These are phyloP conservation scores for Nosema muscidifuracis DNA, from an alignment of 371 early-diverging fungal species.

Conservation along the genomic window DNA sequence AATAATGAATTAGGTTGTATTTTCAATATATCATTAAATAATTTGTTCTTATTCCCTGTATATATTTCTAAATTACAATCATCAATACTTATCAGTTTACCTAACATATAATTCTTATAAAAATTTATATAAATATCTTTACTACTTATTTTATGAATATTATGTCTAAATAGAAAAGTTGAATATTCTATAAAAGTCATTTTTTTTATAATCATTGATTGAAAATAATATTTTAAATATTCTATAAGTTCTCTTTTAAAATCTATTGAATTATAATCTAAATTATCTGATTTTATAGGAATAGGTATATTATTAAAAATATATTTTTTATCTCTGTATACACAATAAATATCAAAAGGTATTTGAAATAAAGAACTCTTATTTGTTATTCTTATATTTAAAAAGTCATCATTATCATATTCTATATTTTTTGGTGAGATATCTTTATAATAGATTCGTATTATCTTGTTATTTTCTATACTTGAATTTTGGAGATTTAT, in stretches of 20 bases:
- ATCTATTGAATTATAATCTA: not conserved
- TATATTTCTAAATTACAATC: not conserved
- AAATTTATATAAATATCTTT: not conserved
- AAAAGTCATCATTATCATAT: not conserved
- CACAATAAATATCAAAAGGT: conserved; percentile 4
- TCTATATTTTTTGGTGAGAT: not conserved
- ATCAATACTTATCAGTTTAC: not conserved
- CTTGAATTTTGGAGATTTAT: not conserved
- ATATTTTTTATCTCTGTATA: conserved; percentile 1
- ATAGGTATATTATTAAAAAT: not conserved
- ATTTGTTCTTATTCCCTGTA: not conserved
- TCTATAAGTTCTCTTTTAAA: not conserved
- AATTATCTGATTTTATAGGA: not conserved
- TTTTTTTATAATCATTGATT: not conserved
- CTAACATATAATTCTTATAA: not conserved
- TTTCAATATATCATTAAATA: not conserved
- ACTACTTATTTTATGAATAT: not conserved
- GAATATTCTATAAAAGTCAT: not conserved
- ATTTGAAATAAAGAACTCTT: not conserved
- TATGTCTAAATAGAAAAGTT: not conserved
- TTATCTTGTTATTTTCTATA: not conserved
- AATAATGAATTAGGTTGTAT: not conserved
- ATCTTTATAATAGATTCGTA: not conserved
- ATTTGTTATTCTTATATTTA: not conserved
- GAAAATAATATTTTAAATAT: conserved; percentile 1